Conservation (phyloP, 208 protist genomes). For the Leishmania guyanensis region DNA sequence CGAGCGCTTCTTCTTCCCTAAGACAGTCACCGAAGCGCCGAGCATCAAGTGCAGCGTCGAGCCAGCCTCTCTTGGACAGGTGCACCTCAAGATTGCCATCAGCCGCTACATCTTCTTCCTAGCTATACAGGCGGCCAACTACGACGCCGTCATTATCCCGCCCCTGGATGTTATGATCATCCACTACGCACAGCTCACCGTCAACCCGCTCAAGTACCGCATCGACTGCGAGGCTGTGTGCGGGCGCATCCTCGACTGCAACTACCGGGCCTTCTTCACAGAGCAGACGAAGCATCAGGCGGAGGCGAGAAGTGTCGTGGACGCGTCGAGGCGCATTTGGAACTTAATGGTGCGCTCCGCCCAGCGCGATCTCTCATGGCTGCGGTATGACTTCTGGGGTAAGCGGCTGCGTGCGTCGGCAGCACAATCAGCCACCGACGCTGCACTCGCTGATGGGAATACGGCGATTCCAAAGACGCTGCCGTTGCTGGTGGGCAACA, state of each 20-base stretch:
- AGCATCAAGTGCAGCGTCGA: slow-evolving; percentile 4
- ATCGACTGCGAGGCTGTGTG: slow-evolving; percentile 86
- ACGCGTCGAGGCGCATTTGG: slow-evolving; percentile 75
- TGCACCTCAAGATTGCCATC: slow-evolving; percentile 65
- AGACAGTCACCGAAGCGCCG: slow-evolving; percentile 11
- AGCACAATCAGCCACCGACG: not conserved
- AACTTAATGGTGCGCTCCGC: slow-evolving; percentile 87
- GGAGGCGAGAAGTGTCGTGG: slow-evolving; percentile 62
- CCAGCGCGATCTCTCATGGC: slow-evolving; percentile 75
- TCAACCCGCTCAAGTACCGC: slow-evolving; percentile 70
- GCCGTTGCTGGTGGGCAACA: slow-evolving; percentile 27
- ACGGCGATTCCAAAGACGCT: slow-evolving; percentile 26
- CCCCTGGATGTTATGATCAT: slow-evolving; percentile 88
- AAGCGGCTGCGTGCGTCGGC: slow-evolving; percentile 29
- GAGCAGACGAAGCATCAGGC: slow-evolving; percentile 50
- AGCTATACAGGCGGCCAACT: slow-evolving; percentile 87
- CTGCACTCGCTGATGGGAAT: slow-evolving; percentile 13
- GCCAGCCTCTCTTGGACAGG: slow-evolving; percentile 22
- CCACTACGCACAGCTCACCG: slow-evolving; percentile 84
- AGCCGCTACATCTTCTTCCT: slow-evolving; percentile 91
- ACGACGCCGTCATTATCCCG: slow-evolving; percentile 85
- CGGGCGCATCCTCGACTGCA: slow-evolving; percentile 83
- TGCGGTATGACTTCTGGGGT: slow-evolving; percentile 90
- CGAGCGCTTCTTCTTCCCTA: slow-evolving; percentile 75
- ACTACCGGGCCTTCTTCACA: slow-evolving; percentile 83